Conservation (phyloP, 2,329 filamentous ascomycete species). For the Septoria linicola region DNA sequence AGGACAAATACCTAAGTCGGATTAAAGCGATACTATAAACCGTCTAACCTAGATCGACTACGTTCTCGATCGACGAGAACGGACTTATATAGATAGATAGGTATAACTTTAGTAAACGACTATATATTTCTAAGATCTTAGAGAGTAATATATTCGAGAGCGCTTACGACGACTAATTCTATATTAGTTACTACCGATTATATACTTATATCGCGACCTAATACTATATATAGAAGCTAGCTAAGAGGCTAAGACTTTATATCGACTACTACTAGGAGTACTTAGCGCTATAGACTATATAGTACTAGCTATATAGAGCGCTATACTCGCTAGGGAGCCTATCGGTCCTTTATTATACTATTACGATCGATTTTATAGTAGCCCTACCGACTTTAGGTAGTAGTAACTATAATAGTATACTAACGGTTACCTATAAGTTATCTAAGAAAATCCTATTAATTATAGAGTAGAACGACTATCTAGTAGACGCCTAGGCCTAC, state of each 20-base stretch:
- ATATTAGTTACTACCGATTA: constrained; percentile 1
- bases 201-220: background rate
- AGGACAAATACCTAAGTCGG: background rate
- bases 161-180: background rate
- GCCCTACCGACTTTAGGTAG: background rate
- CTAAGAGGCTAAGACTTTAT: background rate
- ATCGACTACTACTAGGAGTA: background rate
- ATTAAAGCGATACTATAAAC: background rate
- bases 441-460: constrained; percentile 5
- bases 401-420: background rate
- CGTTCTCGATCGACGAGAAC: background rate
- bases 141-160: background rate
- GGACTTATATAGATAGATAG: background rate
- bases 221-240: background rate
- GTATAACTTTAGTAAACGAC: background rate
- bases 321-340: background rate
- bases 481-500: background rate
- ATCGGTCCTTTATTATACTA: background rate
- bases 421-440: constrained; percentile 1
- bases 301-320: no score
- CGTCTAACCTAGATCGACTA: background rate
- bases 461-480: background rate
- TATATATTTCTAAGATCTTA: background rate
- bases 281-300: background rate
- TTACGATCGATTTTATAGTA: constrained; percentile 5